Evolutionary conservation across 306 rosid species (phyloP).

Genomic region (Calophaca sinica): DNA sequence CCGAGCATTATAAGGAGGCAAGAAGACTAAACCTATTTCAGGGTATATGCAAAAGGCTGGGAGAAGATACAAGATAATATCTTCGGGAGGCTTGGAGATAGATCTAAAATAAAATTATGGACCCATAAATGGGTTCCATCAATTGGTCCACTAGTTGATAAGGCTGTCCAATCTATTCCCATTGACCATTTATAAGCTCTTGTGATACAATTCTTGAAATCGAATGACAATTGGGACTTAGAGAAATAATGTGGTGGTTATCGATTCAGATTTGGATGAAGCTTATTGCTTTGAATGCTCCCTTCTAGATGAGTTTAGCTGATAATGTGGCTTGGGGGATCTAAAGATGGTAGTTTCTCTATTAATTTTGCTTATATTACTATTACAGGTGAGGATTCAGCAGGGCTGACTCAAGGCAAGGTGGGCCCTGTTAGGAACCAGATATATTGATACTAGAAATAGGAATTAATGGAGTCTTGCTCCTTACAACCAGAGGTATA

Average conservation of each 20-base stretch:
- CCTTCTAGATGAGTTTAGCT: background rate
- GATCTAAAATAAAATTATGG: background rate
- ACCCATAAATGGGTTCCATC: background rate
- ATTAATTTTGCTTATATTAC: background rate
- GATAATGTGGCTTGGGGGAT: constrained; percentile 4
- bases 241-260: background rate
- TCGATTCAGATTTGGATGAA: background rate
- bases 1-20: background rate
- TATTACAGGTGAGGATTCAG: background rate
- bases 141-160: background rate
- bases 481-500: too few relatives aligned
- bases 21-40: background rate
- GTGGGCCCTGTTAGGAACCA: too few relatives aligned
- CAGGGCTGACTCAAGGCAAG: too few relatives aligned
- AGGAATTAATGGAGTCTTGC: too few relatives aligned
- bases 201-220: background rate
- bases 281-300: background rate
- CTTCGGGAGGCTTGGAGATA: background rate
- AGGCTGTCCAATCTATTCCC: background rate
- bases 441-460: too few relatives aligned
- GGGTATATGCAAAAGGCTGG: background rate
- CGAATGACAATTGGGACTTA: background rate
- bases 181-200: background rate
- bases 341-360: constrained; percentile 16
- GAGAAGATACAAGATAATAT: constrained; percentile 11